Percentiles rank a stretch among this genome's conserved stretches.
phyloP scores from a whole-genome alignment of 2,329 filamentous ascomycete species.

The Tetracladium maxilliforme region DNA sequence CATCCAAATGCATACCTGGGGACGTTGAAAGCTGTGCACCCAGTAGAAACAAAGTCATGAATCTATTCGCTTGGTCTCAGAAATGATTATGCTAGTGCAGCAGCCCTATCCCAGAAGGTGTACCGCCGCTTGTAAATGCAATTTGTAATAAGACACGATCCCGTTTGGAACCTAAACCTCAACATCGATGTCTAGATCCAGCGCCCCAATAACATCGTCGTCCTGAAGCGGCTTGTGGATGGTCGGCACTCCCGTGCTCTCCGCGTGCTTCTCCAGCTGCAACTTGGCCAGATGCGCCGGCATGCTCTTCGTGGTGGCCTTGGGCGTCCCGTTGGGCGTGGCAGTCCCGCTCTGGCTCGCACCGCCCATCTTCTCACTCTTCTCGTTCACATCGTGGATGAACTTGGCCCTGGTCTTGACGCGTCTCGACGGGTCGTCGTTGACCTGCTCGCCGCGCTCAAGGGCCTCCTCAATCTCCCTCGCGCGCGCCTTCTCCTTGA shows the following conservation, averaged over 20 bases:
- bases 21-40: too few species aligned
- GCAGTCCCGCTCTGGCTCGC: conserved; percentile 21
- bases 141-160: too few species aligned
- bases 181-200: conserved; percentile 87
- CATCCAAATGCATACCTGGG: too few species aligned
- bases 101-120: too few species aligned
- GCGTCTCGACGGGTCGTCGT: conserved; percentile 44
- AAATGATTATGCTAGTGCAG: too few species aligned
- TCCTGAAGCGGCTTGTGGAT: conserved; percentile 74
- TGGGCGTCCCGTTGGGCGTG: conserved; percentile 28
- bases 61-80: too few species aligned
- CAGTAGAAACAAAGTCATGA: too few species aligned
- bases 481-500: conserved; percentile 58
- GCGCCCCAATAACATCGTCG: conserved; percentile 78
- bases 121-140: too few species aligned
- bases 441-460: conserved; percentile 45
- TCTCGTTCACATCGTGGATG: conserved; percentile 46
- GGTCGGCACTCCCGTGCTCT: conserved; percentile 44
- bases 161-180: conserved; percentile 39
- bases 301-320: conserved; percentile 24
- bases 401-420: conserved; percentile 55
- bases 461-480: conserved; percentile 45
- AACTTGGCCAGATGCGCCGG: conserved; percentile 31
- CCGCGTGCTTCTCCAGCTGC: conserved; percentile 15
- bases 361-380: conserved; percentile 32